Evolutionary conservation across 2,329 filamentous ascomycete species (phyloP), one percentile per base, ranked within the genome.

Genomic region (Aspergillus sp.): DNA sequence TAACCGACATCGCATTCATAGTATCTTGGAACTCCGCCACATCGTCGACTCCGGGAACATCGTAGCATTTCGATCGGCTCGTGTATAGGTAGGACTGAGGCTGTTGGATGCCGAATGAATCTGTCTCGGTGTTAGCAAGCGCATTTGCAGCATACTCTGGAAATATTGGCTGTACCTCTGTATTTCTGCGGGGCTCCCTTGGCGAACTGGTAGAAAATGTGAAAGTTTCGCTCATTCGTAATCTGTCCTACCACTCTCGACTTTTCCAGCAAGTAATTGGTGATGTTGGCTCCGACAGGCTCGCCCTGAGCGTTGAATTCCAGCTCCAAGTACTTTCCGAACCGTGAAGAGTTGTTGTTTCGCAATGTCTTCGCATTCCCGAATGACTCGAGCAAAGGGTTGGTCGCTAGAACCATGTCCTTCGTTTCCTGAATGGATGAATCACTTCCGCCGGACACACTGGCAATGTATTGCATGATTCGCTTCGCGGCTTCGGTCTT

Each of bases 391-490:
- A 99, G 87, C 68, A 99, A 81, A 53, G 95, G 95, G 79, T 99
- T 99, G 63, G 95, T 99, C 74, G 95, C 95, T 79, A 98, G 86
- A 78, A 98, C 94, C 94, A 98, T 99, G 80, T 99, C 93, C 83
- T 98, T 99, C 77, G 95, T 96, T 79, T 97, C 87, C 79, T 98
- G 90, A 75, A 98, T 97, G 56, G 93, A 92, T 61, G 90, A 91
- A 69, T 92, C 89, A 67, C 77, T 85, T 66, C 93, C 92, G 47
- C 93, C 93, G 1, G 95, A 98, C 8, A 98, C 94, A 76, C 90
- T 98, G 68, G 95, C 95, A 77, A 99, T 98, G 80, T 99, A 99
- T 81, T 99, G 95, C 94, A 99, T 99, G 73, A 99, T 91, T 71
- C 94, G 90, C 85, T 99, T 98, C 63, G 95, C 95, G 5, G 95